phyloP scores from a whole-genome alignment of 1,139 yeast genomes.

The Pichia sp. region DNA sequence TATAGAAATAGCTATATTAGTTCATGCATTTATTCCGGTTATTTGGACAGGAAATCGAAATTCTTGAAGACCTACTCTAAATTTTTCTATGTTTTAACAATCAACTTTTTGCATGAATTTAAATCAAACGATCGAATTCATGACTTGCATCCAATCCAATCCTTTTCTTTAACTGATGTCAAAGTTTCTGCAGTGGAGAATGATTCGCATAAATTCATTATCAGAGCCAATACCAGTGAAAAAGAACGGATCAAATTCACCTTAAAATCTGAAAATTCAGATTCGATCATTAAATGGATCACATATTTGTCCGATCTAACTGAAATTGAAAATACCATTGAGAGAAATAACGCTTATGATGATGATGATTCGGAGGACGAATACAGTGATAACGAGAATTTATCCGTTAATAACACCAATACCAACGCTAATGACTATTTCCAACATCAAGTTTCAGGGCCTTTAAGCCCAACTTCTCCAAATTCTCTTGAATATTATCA shows the following conservation, averaged over 20 bases:
- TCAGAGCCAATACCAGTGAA: conserved; percentile 16
- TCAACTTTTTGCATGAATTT: conserved; percentile 66
- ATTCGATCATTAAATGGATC: conserved; percentile 36
- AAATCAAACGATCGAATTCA: conserved; percentile 54
- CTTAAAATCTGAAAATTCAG: conserved; percentile 27
- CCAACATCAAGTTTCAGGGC: neutral
- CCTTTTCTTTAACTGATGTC: conserved; percentile 32
- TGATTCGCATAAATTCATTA: conserved; percentile 27
- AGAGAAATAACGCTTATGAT: conserved; percentile 23
- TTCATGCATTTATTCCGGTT: conserved; percentile 48
- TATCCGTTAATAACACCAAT: too few relatives aligned
- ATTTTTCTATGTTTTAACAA: conserved; percentile 66
- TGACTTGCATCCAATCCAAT: conserved; percentile 34
- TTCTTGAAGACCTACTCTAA: conserved; percentile 54
- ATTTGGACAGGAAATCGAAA: conserved; percentile 50
- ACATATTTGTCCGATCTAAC: conserved; percentile 35
- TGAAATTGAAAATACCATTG: conserved; percentile 18
- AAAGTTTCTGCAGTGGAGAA: conserved; percentile 23
- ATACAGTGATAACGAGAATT: too few relatives aligned
- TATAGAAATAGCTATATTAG: conserved; percentile 43
- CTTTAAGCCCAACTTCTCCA: neutral
- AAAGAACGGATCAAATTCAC: conserved; percentile 20
- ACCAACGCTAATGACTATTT: too few relatives aligned
- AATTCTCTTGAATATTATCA: neutral
- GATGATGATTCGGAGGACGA: conserved; percentile 9